A percentile compares a stretch with the other conserved stretches of the same genome.
Evolutionary conservation across 192 early-diverging fungal species (phyloP).

Genomic region (Coemansia sp.): DNA sequence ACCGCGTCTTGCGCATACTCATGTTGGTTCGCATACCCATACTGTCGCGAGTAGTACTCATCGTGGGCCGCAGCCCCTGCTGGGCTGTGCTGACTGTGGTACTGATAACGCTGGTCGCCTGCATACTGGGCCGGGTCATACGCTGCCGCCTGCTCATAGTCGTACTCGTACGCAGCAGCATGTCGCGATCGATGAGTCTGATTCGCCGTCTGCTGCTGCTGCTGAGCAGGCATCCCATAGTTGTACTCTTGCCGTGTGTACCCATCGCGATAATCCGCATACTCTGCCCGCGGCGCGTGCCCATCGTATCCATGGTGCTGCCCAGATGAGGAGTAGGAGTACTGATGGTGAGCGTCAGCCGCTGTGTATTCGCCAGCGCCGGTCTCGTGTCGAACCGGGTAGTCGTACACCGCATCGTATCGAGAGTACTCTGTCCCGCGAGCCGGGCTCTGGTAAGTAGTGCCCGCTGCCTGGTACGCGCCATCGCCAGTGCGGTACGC

Average conservation of each 20-base stretch:
- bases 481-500: slow-evolving; percentile 13
- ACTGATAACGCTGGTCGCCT: slow-evolving; percentile 7
- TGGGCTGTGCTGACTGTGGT: slow-evolving; percentile 15
- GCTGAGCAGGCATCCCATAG: slow-evolving; percentile 14
- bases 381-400: slow-evolving; percentile 12
- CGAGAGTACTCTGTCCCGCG: slow-evolving; percentile 22
- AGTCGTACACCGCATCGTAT: slow-evolving; percentile 23
- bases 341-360: slow-evolving; percentile 12
- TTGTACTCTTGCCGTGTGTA: slow-evolving; percentile 32
- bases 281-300: slow-evolving; percentile 9
- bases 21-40: background rate
- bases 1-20: background rate
- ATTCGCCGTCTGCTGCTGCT: slow-evolving; percentile 8
- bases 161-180: slow-evolving; percentile 31
- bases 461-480: slow-evolving; percentile 17
- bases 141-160: slow-evolving; percentile 11
- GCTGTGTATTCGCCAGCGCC: slow-evolving; percentile 12
- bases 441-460: slow-evolving; percentile 8
- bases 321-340: slow-evolving; percentile 11
- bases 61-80: slow-evolving; percentile 7
- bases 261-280: slow-evolving; percentile 36
- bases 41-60: slow-evolving; percentile 34
- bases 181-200: slow-evolving; percentile 4
- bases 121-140: slow-evolving; percentile 24
- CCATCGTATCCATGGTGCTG: background rate